phyloP scores from a whole-genome alignment of 768 basidiomycete species.

The Galerina marginata region DNA sequence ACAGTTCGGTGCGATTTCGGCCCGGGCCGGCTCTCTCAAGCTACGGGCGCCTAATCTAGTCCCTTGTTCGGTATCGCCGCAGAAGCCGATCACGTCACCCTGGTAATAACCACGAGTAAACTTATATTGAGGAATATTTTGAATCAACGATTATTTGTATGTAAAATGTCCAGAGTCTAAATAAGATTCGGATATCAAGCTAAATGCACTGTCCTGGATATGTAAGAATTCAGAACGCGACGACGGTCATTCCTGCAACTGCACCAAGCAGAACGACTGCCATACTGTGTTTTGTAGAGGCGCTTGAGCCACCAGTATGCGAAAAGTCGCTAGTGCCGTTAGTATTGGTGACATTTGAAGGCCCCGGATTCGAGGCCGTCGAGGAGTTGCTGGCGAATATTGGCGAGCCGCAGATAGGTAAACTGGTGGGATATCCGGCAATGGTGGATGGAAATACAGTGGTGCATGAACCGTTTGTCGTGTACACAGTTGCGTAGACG shows the following conservation, averaged over 20 bases:
- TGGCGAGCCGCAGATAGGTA: constrained; percentile 3
- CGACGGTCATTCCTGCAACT: neutral
- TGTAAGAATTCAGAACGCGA: neutral
- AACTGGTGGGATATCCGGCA: neutral
- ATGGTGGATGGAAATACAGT: neutral
- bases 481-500: neutral
- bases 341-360: neutral
- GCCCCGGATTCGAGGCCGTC: neutral
- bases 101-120: too few relatives aligned
- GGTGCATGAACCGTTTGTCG: neutral
- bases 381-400: too few relatives aligned
- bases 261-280: neutral
- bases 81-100: too few relatives aligned
- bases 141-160: too few relatives aligned
- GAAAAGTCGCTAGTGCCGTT: neutral
- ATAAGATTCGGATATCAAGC: too few relatives aligned
- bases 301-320: neutral
- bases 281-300: neutral
- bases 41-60: too few relatives aligned
- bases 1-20: too few relatives aligned
- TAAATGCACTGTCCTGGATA: too few relatives aligned
- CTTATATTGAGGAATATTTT: too few relatives aligned
- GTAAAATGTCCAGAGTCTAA: too few relatives aligned
- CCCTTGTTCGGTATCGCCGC: too few relatives aligned
- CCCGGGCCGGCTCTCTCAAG: too few relatives aligned